Percentiles rank a stretch among this genome's conserved stretches.
phyloP scores from a whole-genome alignment of 495 filamentous ascomycete genomes.

The Lichenothelia convexa region DNA sequence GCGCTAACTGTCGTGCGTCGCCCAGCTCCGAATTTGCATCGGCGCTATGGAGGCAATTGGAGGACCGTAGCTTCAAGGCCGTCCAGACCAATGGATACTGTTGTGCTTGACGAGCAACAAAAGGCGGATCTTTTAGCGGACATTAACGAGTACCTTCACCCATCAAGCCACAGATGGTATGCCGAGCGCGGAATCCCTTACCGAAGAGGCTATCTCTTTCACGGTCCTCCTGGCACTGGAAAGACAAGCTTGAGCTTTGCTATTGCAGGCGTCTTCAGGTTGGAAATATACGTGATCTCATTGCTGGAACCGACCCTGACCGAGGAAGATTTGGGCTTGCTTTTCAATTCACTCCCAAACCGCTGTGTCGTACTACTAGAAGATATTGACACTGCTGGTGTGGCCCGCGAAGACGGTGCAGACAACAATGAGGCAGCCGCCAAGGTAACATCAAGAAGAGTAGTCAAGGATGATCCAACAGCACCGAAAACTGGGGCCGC shows the following conservation, averaged over 20 bases:
- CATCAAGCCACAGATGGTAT: constrained; percentile 54
- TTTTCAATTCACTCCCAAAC: constrained; percentile 51
- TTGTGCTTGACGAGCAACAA: constrained; percentile 56
- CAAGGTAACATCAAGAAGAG: constrained; percentile 3
- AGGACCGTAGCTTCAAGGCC: constrained; percentile 46
- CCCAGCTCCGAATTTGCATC: constrained; percentile 22
- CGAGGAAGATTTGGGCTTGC: constrained; percentile 49
- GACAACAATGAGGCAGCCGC: neutral
- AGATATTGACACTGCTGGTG: constrained; percentile 52
- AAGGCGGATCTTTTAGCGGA: constrained; percentile 58
- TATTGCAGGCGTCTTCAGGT: constrained; percentile 49
- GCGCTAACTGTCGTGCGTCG: constrained; percentile 33
- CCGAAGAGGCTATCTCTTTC: constrained; percentile 24
- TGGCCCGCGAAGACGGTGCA: constrained; percentile 33
- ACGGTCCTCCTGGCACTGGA: constrained; percentile 24
- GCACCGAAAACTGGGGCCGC: constrained; percentile 7
- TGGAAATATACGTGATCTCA: constrained; percentile 51
- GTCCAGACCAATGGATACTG: constrained; percentile 62
- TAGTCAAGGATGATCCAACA: neutral
- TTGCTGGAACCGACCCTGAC: constrained; percentile 42
- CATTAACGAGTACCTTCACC: constrained; percentile 76
- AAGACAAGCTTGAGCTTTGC: constrained; percentile 33
- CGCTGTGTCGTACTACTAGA: constrained; percentile 57
- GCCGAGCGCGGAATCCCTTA: constrained; percentile 40
- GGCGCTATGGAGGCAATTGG: constrained; percentile 33